phyloP scores from a whole-genome alignment of 371 early-diverging fungal species.

The Mortierella sp. region DNA sequence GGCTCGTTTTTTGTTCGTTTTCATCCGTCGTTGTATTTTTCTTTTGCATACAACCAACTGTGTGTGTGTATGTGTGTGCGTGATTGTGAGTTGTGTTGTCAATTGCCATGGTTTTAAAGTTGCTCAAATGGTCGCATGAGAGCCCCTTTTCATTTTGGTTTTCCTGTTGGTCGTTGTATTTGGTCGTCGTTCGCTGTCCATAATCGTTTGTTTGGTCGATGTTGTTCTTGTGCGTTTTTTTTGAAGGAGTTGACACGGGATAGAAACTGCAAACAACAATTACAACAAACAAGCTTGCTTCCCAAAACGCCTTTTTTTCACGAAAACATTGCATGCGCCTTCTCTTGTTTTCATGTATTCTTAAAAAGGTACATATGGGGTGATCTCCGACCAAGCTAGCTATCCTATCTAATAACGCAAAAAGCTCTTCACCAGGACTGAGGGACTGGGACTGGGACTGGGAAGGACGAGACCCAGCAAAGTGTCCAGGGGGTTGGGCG shows the following conservation, averaged over 20 bases:
- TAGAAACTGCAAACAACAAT: neutral
- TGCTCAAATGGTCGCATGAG: neutral
- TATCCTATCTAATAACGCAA: too few species aligned
- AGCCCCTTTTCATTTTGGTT: neutral
- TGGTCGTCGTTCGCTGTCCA: neutral
- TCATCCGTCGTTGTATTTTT: neutral
- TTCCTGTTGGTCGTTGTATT: neutral
- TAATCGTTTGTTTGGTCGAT: neutral
- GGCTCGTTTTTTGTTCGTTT: neutral
- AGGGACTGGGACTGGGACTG: too few species aligned
- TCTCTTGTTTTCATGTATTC: too few species aligned
- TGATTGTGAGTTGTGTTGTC: too few species aligned
- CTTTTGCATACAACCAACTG: too few species aligned
- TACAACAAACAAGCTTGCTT: neutral
- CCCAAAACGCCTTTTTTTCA: neutral
- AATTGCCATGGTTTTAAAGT: neutral
- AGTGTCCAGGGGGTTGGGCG: too few species aligned
- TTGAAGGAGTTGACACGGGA: slow-evolving; percentile 4
- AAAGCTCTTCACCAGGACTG: too few species aligned
- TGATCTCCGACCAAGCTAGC: too few species aligned
- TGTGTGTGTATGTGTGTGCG: too few species aligned
- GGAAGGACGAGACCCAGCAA: too few species aligned
- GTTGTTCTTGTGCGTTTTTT: neutral
- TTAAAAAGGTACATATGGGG: too few species aligned
- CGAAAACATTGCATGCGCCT: neutral